phyloP scores from a whole-genome alignment of 1,284 basidiomycete species.

The Agroathelia rolfsii region DNA sequence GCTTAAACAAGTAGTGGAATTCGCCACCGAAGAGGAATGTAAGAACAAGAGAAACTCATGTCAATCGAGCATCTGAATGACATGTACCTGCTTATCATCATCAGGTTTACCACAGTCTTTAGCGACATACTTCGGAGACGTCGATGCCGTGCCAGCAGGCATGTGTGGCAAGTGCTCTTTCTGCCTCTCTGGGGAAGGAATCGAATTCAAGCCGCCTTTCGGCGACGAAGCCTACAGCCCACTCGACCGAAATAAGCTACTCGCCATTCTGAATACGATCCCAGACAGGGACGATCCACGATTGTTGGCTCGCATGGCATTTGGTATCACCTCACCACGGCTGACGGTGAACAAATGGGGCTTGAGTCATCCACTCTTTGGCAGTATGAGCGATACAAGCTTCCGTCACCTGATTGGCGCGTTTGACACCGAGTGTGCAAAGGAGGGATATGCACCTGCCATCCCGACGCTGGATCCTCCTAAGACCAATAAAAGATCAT shows the following conservation, averaged over 20 bases:
- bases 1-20: slow-evolving; percentile 30
- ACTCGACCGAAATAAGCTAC: slow-evolving; percentile 23
- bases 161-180: slow-evolving; percentile 37
- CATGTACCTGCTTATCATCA: neutral
- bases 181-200: slow-evolving; percentile 28
- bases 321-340: slow-evolving; percentile 37
- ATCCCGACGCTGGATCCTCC: no score
- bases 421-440: slow-evolving; percentile 31
- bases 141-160: slow-evolving; percentile 29
- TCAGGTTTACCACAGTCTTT: slow-evolving; percentile 36
- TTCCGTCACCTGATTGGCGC: slow-evolving; percentile 26
- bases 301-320: slow-evolving; percentile 37
- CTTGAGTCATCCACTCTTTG: slow-evolving; percentile 29
- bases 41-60: slow-evolving; percentile 10
- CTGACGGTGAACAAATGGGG: slow-evolving; percentile 31
- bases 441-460: slow-evolving; percentile 24
- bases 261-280: slow-evolving; percentile 31
- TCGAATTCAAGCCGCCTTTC: slow-evolving; percentile 27
- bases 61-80: slow-evolving; percentile 2
- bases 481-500: no score
- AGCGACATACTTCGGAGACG: slow-evolving; percentile 37
- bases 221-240: slow-evolving; percentile 15
- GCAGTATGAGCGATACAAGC: slow-evolving; percentile 29
- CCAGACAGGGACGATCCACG: slow-evolving; percentile 40
- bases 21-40: slow-evolving; percentile 38